Conservation (phyloP, 805 yeast genomes). For the Lachancea meyersii region DNA sequence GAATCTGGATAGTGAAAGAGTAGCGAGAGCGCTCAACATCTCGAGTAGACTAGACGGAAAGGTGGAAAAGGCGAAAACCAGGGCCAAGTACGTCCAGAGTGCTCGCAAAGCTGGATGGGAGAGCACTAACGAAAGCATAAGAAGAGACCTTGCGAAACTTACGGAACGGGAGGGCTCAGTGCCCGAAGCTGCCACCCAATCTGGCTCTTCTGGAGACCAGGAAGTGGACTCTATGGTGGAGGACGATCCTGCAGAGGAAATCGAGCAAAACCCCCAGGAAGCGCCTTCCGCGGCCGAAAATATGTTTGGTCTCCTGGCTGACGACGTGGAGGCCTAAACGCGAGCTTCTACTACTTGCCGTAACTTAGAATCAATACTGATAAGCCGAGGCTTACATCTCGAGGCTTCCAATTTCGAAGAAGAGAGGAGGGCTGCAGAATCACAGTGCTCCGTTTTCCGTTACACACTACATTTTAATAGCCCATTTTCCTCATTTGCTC, state of each 20-base stretch:
- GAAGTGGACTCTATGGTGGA: constrained; percentile 19
- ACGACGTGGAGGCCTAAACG: constrained; percentile 29
- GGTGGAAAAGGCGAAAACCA: constrained; percentile 55
- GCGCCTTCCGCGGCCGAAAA: constrained; percentile 13
- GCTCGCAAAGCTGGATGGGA: constrained; percentile 74
- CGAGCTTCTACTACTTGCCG: too few species aligned
- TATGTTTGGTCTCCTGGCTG: constrained; percentile 28
- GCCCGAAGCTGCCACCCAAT: constrained; percentile 12
- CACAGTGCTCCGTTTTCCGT: too few species aligned
- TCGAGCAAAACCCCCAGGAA: neutral
- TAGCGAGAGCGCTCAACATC: constrained; percentile 45
- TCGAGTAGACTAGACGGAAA: constrained; percentile 54
- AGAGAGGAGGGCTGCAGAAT: too few species aligned
- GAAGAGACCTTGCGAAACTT: constrained; percentile 22
- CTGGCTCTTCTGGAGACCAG: constrained; percentile 20
- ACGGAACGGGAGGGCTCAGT: neutral
- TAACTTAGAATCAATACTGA: too few species aligned
- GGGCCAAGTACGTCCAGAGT: constrained; percentile 55
- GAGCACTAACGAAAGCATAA: constrained; percentile 48
- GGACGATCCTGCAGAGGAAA: constrained; percentile 5
- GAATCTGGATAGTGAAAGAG: constrained; percentile 33
- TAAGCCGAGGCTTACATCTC: too few species aligned
- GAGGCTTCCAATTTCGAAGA: too few species aligned
- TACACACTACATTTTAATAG: too few species aligned
- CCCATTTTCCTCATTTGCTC: too few species aligned